Conservation (phyloP, 1,139 yeast species). For the Suhomyces maxii region DNA sequence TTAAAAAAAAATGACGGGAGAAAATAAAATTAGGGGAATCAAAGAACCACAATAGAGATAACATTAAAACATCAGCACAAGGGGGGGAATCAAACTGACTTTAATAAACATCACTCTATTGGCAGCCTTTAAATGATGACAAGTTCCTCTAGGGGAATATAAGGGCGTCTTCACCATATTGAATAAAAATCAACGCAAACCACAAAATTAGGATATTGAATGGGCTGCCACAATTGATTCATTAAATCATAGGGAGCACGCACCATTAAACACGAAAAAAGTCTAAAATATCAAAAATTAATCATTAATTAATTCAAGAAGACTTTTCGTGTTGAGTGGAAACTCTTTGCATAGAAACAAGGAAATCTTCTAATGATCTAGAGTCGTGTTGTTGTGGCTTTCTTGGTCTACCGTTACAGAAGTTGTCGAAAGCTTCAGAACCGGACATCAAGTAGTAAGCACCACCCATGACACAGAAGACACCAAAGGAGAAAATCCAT, state of each 20-base stretch:
- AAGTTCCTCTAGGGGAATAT: neutral
- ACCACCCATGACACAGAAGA: conserved; percentile 95
- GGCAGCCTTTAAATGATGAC: conserved; percentile 4
- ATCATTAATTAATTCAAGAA: conserved; percentile 24
- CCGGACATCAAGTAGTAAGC: conserved; percentile 91
- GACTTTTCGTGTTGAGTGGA: conserved; percentile 95
- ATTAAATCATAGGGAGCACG: conserved; percentile 7
- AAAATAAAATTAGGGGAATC: conserved; percentile 23
- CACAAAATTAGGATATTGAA: conserved; percentile 9
- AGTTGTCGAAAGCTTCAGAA: conserved; percentile 84
- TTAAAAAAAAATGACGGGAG: conserved; percentile 26
- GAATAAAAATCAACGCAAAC: conserved; percentile 10
- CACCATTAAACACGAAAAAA: conserved; percentile 5
- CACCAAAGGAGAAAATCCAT: conserved; percentile 95
- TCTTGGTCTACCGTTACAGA: conserved; percentile 86
- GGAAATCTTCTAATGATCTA: conserved; percentile 91
- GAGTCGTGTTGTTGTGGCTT: conserved; percentile 59
- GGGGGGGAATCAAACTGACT: conserved; percentile 11
- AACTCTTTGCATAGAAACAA: conserved; percentile 96
- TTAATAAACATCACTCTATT: conserved; percentile 1
- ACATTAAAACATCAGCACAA: conserved; percentile 3
- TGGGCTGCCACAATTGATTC: conserved; percentile 8
- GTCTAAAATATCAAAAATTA: neutral
- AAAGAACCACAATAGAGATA: conserved; percentile 14
- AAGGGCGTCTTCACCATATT: conserved; percentile 3